Evolutionary conservation across 2,329 filamentous ascomycete species (phyloP), one percentile per base, ranked within the genome.

Genomic region (Mollisia scopiformis): DNA sequence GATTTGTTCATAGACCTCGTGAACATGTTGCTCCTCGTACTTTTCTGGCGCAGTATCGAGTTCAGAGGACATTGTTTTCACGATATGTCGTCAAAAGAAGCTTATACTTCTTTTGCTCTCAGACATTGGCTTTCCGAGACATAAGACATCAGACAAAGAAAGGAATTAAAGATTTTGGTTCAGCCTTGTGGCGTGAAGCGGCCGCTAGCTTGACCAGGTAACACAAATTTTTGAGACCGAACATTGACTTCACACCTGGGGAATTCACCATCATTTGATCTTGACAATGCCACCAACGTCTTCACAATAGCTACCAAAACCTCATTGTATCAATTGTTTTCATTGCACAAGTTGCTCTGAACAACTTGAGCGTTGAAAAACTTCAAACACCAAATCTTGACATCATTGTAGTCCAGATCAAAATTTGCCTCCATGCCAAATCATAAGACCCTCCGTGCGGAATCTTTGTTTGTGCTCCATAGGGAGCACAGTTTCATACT

Each of bases 1-100:
- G 73, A 95, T 95, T 70, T 90, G 84, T 75, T 93, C 91, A 79
- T 99, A 99, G 65, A 99, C 91, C 60, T 86, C 81, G 77, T 99
- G 95, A 59, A 99, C 95, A 77, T 98, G 91, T 66, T 88, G 79
- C 65, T 88, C 83, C 78, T 99, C 95, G 78, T 97, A 97, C 31
- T 77, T 75, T 64, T 83, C 82, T 31, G 72, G 69, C 3, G 35
- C 47, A 37, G 49, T 33, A 37, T 52, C 46, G 43, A 52, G 33
- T 31, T 55, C 23, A 33, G 43, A 53, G 49, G n/a, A 49, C 50
- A 56, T 62, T 31, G 35, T 16, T 46, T 31, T 8, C 27, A 11
- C 30, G 52, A 41, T 33, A 59, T 35, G 60, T 62, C 60, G 67
- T 67, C 51, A 57, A 62, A 68, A 64, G 25, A 69, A 68, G 60